Evolutionary conservation across 768 basidiomycete species (phyloP).

Genomic region (Mycena metata): DNA sequence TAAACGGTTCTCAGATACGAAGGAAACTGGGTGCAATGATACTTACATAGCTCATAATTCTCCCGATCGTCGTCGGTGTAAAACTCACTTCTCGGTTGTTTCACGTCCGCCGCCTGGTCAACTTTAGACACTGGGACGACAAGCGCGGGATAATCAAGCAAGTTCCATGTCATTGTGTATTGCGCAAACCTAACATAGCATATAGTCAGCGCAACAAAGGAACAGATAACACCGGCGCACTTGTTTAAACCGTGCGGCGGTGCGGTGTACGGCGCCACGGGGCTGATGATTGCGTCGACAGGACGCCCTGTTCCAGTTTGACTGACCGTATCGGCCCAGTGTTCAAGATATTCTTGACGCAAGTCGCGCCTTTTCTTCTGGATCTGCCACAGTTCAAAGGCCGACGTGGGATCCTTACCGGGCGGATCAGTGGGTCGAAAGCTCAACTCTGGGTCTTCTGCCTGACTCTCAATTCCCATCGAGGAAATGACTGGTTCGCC

Average conservation of each 20-base stretch:
- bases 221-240: slow-evolving; percentile 48
- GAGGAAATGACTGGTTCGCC: slow-evolving; percentile 70
- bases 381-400: slow-evolving; percentile 77
- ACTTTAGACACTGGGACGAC: slow-evolving; percentile 77
- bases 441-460: slow-evolving; percentile 34
- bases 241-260: slow-evolving; percentile 71
- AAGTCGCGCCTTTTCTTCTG: slow-evolving; percentile 65
- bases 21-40: not conserved
- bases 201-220: not conserved
- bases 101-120: slow-evolving; percentile 65
- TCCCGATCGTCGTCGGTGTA: slow-evolving; percentile 60
- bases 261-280: slow-evolving; percentile 71
- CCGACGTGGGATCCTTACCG: slow-evolving; percentile 55
- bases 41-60: slow-evolving; percentile 46
- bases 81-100: slow-evolving; percentile 61
- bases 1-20: not conserved
- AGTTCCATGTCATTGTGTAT: slow-evolving; percentile 22
- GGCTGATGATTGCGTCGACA: slow-evolving; percentile 81
- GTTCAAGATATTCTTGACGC: slow-evolving; percentile 69
- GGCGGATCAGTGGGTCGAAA: slow-evolving; percentile 50
- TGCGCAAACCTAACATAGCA: slow-evolving; percentile 1
- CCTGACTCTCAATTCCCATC: slow-evolving; percentile 58
- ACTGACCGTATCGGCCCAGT: slow-evolving; percentile 68
- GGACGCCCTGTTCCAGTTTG: slow-evolving; percentile 77
- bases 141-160: slow-evolving; percentile 68